phyloP scores from a whole-genome alignment of 441 rosid genomes.

The Erysimum cheiri region DNA sequence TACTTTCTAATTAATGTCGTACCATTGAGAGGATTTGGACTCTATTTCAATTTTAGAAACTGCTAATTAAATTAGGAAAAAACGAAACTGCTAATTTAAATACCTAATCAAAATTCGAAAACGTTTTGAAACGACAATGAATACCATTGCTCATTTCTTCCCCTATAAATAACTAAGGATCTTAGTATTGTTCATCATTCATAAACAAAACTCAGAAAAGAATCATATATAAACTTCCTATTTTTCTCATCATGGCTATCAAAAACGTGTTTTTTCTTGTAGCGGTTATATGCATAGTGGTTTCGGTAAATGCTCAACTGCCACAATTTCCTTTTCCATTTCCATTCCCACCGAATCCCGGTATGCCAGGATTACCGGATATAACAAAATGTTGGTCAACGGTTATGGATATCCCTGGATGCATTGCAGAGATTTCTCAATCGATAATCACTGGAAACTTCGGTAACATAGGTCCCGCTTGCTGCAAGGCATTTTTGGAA shows the following conservation, averaged over 20 bases:
- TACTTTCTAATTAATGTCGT: background rate
- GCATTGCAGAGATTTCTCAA: constrained; percentile 6
- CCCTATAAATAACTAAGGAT: background rate
- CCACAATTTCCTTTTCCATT: constrained; percentile 4
- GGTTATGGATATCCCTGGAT: background rate
- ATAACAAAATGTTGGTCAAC: constrained; percentile 13
- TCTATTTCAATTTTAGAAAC: background rate
- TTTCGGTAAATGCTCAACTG: background rate
- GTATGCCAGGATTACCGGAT: background rate
- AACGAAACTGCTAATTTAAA: constrained; percentile 15
- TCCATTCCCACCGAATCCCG: background rate
- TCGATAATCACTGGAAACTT: background rate
- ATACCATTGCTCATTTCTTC: background rate
- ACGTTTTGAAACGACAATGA: background rate
- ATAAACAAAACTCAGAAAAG: background rate
- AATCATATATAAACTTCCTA: background rate
- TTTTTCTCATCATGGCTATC: background rate
- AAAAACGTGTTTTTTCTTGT: background rate
- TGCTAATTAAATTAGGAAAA: background rate
- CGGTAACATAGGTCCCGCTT: background rate
- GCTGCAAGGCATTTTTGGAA: constrained; percentile 21
- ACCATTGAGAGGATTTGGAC: background rate
- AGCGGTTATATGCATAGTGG: background rate
- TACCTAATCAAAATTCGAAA: background rate
- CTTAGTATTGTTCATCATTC: background rate